Conservation (phyloP, 352 stramenopile species). For the Pythium sukuiense region DNA sequence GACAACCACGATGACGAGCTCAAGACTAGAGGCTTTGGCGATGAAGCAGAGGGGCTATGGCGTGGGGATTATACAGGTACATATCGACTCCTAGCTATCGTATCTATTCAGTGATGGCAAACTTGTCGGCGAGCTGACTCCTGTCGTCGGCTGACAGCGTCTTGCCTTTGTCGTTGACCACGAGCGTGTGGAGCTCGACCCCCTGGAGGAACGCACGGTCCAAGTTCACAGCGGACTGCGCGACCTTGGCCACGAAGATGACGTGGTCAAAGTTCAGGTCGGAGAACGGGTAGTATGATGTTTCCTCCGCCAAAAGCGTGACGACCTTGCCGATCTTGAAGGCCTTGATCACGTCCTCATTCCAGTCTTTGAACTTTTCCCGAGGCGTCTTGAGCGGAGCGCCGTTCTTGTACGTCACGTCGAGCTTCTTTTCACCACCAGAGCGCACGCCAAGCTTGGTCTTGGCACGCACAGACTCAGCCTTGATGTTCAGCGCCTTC, state of each 20-base stretch:
- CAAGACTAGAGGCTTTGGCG: neutral
- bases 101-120: slow-evolving; percentile 19
- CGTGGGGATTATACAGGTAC: slow-evolving; percentile 1
- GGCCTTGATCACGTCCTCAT: slow-evolving; percentile 54
- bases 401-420: slow-evolving; percentile 55
- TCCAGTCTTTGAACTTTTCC: slow-evolving; percentile 64
- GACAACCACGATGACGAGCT: neutral
- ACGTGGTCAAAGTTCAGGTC: slow-evolving; percentile 57
- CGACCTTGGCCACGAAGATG: slow-evolving; percentile 57
- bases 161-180: slow-evolving; percentile 45
- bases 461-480: slow-evolving; percentile 52
- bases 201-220: slow-evolving; percentile 45
- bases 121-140: slow-evolving; percentile 33
- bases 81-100: neutral
- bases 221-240: slow-evolving; percentile 41
- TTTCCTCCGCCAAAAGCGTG: slow-evolving; percentile 60
- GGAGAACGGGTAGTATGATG: slow-evolving; percentile 64
- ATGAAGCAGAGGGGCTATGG: neutral
- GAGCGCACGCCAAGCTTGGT: slow-evolving; percentile 62
- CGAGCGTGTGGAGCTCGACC: slow-evolving; percentile 49
- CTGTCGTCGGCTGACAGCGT: slow-evolving; percentile 36
- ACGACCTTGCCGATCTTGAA: slow-evolving; percentile 66
- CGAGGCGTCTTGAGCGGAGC: slow-evolving; percentile 72
- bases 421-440: slow-evolving; percentile 44
- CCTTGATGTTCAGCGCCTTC: slow-evolving; percentile 54